phyloP scores from a whole-genome alignment of 345 rosid species.

The Ailanthus altissimus region DNA sequence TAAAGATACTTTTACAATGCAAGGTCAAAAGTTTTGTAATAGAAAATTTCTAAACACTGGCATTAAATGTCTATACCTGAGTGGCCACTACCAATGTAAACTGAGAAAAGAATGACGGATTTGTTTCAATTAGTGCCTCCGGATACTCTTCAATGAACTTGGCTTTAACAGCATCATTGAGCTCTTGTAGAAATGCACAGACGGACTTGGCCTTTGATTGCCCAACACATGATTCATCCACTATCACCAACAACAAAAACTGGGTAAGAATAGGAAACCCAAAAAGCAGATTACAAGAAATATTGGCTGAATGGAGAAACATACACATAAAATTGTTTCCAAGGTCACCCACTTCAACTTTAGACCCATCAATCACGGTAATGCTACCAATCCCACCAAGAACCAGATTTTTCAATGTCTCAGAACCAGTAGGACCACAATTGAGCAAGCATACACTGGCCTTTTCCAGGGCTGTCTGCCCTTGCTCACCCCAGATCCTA shows the following conservation, averaged over 20 bases:
- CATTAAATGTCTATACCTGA: constrained; percentile 50
- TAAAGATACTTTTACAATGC: background rate
- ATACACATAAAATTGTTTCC: constrained; percentile 97
- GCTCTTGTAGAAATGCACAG: constrained; percentile 90
- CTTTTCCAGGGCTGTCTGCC: constrained; percentile 84
- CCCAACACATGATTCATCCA: constrained; percentile 75
- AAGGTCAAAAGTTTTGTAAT: constrained; percentile 2
- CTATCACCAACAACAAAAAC: constrained; percentile 44
- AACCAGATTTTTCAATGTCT: constrained; percentile 92
- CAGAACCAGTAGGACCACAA: constrained; percentile 98
- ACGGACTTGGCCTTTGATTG: constrained; percentile 87
- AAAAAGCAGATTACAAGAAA: background rate
- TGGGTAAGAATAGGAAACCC: constrained; percentile 11
- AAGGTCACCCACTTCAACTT: constrained; percentile 82
- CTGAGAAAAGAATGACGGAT: constrained; percentile 84
- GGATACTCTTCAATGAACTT: constrained; percentile 94
- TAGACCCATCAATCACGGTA: constrained; percentile 90
- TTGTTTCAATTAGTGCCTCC: constrained; percentile 57
- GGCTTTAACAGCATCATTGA: constrained; percentile 97
- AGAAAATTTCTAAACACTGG: background rate
- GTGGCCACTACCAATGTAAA: constrained; percentile 91
- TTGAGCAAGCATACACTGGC: constrained; percentile 92
- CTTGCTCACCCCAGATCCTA: constrained; percentile 98
- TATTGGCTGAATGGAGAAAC: constrained; percentile 8
- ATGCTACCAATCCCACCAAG: constrained; percentile 97